Evolutionary conservation across 202 grass and related monocot genomes (phyloP), one percentile per base, ranked within the genome.

Genomic region (Musa balbisiana): DNA sequence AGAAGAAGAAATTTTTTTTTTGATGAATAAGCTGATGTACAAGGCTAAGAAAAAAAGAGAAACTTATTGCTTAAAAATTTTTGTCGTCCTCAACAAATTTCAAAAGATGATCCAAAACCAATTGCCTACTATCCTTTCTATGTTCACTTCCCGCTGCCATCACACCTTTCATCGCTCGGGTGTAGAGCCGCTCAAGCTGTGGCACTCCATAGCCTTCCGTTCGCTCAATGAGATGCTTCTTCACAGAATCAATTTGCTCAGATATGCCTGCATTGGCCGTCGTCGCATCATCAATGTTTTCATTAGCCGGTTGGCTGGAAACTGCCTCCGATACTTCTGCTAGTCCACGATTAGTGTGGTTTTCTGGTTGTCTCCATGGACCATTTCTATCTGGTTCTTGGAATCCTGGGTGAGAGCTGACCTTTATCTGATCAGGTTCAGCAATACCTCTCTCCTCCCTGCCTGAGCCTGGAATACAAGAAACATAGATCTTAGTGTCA

Each of bases 141-240:
- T 53, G 43, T 53, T 66, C 53, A 17, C 49, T 65, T 63, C 53
- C 14, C 10, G 65, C 11, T 26, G 60, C 49, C 26, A 65, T 53
- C 75, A 53, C 50, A 6, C 20, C 49, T 77, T 65, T 77, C 13
- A 99, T 90, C 72, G 88, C 75, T 76, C 84, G 80, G 13, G 91
- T 87, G 80, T 92, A 95, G 14, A 95, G 82, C 79, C 87, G 89
- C 77, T 99, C 96, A 0, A 99, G 92, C 85, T 88, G 87, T 5
- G 95, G 95, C 55, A 99, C 82, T 6, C 89, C 85, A 2, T 87
- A 99, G 11, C 78, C 80, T 67, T 56, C 62, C 6, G 91, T 88
- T 67, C 74, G 75, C 26, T 90, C 91, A 87, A 99, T 85, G 55
- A 99, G 90, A 3, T 64, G 85, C 67, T 77, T 68, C 59, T 92